phyloP scores from a whole-genome alignment of 257 asterid species.

The Asclepias syriaca region DNA sequence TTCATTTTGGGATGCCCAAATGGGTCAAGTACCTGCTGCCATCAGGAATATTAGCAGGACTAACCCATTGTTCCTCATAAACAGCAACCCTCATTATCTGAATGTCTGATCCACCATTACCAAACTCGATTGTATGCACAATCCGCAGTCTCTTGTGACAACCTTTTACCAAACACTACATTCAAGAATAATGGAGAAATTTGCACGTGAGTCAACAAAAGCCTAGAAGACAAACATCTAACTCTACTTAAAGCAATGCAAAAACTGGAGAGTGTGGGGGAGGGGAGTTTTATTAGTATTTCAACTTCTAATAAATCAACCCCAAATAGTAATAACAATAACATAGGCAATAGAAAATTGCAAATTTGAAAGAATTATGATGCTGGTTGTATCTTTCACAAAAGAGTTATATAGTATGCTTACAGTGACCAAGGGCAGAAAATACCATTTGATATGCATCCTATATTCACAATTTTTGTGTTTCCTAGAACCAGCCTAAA shows the following conservation, averaged over 20 bases:
- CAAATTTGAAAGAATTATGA: background rate
- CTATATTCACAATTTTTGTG: background rate
- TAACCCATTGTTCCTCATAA: conserved; percentile 93
- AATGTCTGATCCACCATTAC: conserved; percentile 85
- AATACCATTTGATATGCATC: background rate
- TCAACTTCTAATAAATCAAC: background rate
- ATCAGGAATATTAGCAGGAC: conserved; percentile 73
- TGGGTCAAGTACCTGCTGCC: conserved; percentile 50
- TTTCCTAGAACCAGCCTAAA: background rate
- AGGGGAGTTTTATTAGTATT: background rate
- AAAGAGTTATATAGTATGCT: background rate
- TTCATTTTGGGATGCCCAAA: background rate
- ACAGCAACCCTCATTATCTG: conserved; percentile 92
- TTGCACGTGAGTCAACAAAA: background rate
- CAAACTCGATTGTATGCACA: conserved; percentile 92
- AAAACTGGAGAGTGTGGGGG: too few species aligned
- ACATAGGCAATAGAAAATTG: background rate
- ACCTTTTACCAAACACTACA: conserved; percentile 93
- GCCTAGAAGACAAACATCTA: background rate
- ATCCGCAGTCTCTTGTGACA: conserved; percentile 94
- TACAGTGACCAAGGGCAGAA: background rate
- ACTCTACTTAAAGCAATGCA: too few species aligned
- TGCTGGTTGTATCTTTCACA: background rate
- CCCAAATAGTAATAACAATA: background rate
- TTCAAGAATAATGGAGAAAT: conserved; percentile 12